Percentiles rank a stretch among this genome's conserved stretches.
Evolutionary conservation across 768 basidiomycete genomes (phyloP).

Genomic region (Pulveroboletus frians): DNA sequence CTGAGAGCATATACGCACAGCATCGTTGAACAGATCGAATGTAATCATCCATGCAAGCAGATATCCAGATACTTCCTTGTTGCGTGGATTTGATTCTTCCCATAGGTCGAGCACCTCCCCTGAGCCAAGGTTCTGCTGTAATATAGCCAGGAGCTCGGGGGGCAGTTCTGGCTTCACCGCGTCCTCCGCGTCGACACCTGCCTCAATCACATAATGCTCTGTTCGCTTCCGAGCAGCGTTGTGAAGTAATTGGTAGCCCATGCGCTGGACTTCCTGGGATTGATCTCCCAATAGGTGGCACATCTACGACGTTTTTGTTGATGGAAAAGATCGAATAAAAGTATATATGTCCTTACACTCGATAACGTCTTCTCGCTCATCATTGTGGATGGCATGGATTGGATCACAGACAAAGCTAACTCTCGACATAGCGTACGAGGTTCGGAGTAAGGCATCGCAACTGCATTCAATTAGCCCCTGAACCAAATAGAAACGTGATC

Average conservation of each 20-base stretch:
- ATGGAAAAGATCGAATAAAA: background rate
- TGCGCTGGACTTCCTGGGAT: slow-evolving; percentile 63
- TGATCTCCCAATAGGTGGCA: slow-evolving; percentile 70
- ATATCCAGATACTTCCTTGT: slow-evolving; percentile 51
- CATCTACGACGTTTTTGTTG: slow-evolving; percentile 47
- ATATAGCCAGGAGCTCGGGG: slow-evolving; percentile 55
- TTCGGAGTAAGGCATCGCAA: slow-evolving; percentile 33
- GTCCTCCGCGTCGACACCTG: slow-evolving; percentile 69
- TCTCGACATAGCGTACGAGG: slow-evolving; percentile 68
- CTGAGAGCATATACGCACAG: slow-evolving; percentile 46
- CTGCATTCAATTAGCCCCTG: slow-evolving; percentile 2
- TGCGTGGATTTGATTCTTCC: slow-evolving; percentile 33
- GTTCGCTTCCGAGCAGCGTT: slow-evolving; percentile 70
- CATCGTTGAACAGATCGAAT: slow-evolving; percentile 78
- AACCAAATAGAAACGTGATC: background rate
- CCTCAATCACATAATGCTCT: slow-evolving; percentile 81
- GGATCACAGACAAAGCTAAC: slow-evolving; percentile 62
- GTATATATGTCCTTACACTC: slow-evolving; percentile 39
- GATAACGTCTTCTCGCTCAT: slow-evolving; percentile 60
- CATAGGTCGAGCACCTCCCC: slow-evolving; percentile 37
- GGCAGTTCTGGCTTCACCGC: slow-evolving; percentile 55
- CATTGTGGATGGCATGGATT: slow-evolving; percentile 57
- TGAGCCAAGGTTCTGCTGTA: slow-evolving; percentile 44
- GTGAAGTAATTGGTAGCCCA: slow-evolving; percentile 69
- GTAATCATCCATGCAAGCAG: slow-evolving; percentile 89